Evolutionary conservation across 1,284 basidiomycete genomes (phyloP).

Genomic region (Rhizoctonia solani): DNA sequence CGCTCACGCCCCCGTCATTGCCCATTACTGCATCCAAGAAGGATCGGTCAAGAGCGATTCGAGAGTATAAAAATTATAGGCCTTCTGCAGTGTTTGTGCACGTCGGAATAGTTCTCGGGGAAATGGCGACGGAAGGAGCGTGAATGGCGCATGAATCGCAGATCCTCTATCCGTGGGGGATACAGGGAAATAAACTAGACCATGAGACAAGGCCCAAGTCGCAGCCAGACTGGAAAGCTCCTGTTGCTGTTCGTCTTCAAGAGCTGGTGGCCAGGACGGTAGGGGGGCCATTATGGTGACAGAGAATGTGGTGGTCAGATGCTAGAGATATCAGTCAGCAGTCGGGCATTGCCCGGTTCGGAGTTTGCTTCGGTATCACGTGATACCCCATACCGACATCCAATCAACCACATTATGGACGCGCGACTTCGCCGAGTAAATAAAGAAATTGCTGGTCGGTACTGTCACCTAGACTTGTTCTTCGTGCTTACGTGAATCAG

Average conservation of each 20-base stretch:
- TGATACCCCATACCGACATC: not conserved
- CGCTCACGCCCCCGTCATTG: conserved; percentile 69
- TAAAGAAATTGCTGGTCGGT: conserved; percentile 85
- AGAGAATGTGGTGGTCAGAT: not conserved
- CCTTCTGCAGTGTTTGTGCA: conserved; percentile 69
- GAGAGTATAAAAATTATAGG: conserved; percentile 89
- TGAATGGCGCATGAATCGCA: conserved; percentile 86
- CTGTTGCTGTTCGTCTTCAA: conserved; percentile 44
- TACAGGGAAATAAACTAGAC: conserved; percentile 52
- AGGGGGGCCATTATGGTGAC: conserved; percentile 38
- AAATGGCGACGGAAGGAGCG: conserved; percentile 86
- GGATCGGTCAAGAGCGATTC: conserved; percentile 75
- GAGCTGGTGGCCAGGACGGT: conserved; percentile 51
- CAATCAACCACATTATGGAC: conserved; percentile 60
- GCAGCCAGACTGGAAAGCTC: conserved; percentile 49
- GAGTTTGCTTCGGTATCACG: no score
- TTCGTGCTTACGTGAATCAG: conserved; percentile 48
- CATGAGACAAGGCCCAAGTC: conserved; percentile 56
- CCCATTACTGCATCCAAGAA: conserved; percentile 88
- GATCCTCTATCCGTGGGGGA: conserved; percentile 45
- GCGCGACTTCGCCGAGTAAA: conserved; percentile 87
- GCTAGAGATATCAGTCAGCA: not conserved
- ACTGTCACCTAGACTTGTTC: not conserved
- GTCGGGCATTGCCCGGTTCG: not conserved
- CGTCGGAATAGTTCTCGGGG: conserved; percentile 73